Evolutionary conservation across 2,329 filamentous ascomycete species (phyloP).

Genomic region (Ascochyta lentis): DNA sequence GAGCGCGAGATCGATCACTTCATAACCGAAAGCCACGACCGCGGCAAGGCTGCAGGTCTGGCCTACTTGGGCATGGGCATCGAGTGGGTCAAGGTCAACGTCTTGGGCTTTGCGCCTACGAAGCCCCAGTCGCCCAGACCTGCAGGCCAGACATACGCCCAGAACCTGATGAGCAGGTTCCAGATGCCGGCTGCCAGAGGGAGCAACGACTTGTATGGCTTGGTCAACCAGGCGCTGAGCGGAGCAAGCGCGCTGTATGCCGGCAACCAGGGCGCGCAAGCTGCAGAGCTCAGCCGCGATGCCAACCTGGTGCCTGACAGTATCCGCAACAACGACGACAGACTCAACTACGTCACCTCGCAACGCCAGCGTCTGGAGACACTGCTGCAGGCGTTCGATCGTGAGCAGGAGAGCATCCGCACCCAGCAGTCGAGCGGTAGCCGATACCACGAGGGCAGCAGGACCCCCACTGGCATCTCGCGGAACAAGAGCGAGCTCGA

Average conservation of each 20-base stretch:
- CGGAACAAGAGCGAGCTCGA: constrained; percentile 87
- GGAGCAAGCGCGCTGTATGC: constrained; percentile 61
- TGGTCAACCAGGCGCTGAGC: constrained; percentile 77
- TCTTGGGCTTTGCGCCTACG: constrained; percentile 75
- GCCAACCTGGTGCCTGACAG: constrained; percentile 73
- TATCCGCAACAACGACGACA: constrained; percentile 69
- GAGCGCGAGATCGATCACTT: constrained; percentile 89
- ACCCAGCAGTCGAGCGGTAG: constrained; percentile 51
- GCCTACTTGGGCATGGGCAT: constrained; percentile 57
- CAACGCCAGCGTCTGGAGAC: constrained; percentile 80
- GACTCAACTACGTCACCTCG: constrained; percentile 74
- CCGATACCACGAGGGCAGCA: constrained; percentile 51
- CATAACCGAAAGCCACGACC: constrained; percentile 81
- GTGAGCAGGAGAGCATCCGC: constrained; percentile 71
- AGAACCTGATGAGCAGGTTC: constrained; percentile 83
- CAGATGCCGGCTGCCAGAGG: constrained; percentile 76
- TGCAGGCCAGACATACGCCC: constrained; percentile 69
- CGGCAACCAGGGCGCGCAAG: constrained; percentile 50
- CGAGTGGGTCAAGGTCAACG: constrained; percentile 70
- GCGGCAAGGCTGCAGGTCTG: constrained; percentile 76
- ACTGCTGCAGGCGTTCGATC: constrained; percentile 78
- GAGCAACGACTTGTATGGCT: constrained; percentile 74
- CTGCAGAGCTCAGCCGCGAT: constrained; percentile 62
- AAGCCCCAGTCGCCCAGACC: constrained; percentile 52
- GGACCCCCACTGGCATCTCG: constrained; percentile 56